Conservation (phyloP, 2,329 filamentous ascomycete genomes). For the Volutella citrinella region DNA sequence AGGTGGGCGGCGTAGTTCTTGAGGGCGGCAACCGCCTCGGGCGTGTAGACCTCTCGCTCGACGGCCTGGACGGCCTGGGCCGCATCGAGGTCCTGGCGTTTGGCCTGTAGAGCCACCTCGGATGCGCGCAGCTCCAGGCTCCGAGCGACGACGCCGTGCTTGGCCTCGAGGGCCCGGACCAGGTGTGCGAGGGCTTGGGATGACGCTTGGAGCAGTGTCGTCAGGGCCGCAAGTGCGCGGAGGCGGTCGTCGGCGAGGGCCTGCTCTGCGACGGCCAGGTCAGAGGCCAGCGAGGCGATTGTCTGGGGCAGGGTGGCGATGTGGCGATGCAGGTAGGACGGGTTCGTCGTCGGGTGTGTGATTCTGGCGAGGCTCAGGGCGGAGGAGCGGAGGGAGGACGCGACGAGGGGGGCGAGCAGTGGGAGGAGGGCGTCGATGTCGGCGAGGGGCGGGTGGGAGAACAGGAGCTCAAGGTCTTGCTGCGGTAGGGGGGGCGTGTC, state of each 20-base stretch:
- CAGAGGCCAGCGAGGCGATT: constrained; percentile 34
- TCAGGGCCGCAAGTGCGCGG: constrained; percentile 34
- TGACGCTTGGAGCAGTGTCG: constrained; percentile 38
- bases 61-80: constrained; percentile 33
- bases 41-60: constrained; percentile 41
- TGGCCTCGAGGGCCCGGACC: constrained; percentile 50
- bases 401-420: constrained; percentile 44
- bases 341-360: constrained; percentile 47
- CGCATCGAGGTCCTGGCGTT: constrained; percentile 38
- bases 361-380: constrained; percentile 49
- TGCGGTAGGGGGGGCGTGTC: constrained; percentile 31
- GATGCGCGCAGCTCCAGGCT: constrained; percentile 50
- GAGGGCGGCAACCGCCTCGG: constrained; percentile 41
- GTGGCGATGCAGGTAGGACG: constrained; percentile 56
- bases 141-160: constrained; percentile 51
- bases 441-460: constrained; percentile 49
- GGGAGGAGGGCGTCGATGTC: constrained; percentile 47
- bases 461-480: constrained; percentile 40
- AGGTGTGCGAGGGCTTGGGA: constrained; percentile 39
- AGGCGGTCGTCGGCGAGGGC: constrained; percentile 39
- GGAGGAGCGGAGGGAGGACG: constrained; percentile 45
- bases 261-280: constrained; percentile 28
- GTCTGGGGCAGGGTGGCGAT: constrained; percentile 47
- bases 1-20: constrained; percentile 47
- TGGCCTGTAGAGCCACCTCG: constrained; percentile 42